Base-by-base conservation (phyloP, 129 eudicot genomes). In the Ambrosia artemisiifolia region DNA sequence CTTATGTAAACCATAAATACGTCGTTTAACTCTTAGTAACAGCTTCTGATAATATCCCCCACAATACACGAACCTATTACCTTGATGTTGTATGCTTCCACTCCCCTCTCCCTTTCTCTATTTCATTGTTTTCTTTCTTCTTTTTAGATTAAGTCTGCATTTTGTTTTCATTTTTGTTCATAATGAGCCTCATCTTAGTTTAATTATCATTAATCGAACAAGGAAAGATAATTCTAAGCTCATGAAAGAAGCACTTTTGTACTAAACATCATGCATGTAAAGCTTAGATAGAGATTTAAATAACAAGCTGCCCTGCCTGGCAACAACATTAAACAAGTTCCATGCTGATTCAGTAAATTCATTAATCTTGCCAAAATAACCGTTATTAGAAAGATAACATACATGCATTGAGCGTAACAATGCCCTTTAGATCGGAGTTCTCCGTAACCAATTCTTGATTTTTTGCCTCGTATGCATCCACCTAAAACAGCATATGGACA, bases 351-450 rank as follows among this genome's bases (percentile, higher is more conserved):
- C 38, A 65, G 53, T 32, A n/a, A 16, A 44, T 44, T 48, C 59
- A 40, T 30, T 40, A 40, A 12, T 72, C 16, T 28, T 11, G n/a
- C 32, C 63, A 63, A 24, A 65, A 51, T 24, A 55, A 42, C 11
- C 2, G 20, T 54, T 7, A 33, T 7, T 20, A 66, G 35, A 75
- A 56, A 44, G 40, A 11, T 59, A 18, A 46, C 53, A 16, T 71
- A 94, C 98, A 93, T 94, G 98, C 93, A 86, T 94, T 64, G 98
- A 90, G 14, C 98, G 86, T 76, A 94, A 80, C 72, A 94, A 83
- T 44, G 97, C 97, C 86, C 96, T 86, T n/a, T 72, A 95, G 79
- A 86, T 95, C 95, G 83, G 92, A 87, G 73, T 90, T 95, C 59
- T 95, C 99, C 11, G 92, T 88, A 74, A 86, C 88, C 57, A 95